Evolutionary conservation across 148 eudicot genomes (phyloP).

Genomic region (Chenopodium formosanum): DNA sequence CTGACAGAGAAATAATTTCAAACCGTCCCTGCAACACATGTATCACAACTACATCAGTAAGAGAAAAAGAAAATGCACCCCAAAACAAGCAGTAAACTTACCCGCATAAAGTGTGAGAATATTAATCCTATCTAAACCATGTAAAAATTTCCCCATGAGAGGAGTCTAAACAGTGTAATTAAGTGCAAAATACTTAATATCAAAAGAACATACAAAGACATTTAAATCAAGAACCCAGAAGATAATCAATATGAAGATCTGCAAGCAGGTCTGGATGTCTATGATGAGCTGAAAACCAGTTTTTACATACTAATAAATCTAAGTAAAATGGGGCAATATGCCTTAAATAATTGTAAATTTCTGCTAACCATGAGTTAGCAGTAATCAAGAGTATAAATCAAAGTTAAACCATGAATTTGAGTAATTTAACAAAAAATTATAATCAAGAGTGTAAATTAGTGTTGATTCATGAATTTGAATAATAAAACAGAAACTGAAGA

Average conservation of each 20-base stretch:
- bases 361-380: not conserved
- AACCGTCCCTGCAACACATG: slow-evolving; percentile 71
- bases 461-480: too few relatives aligned
- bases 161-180: not conserved
- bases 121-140: not conserved
- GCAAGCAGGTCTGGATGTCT: not conserved
- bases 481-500: not conserved
- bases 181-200: not conserved
- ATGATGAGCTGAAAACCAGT: not conserved
- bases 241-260: not conserved
- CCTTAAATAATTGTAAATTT: not conserved
- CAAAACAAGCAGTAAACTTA: not conserved
- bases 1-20: slow-evolving; percentile 86
- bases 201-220: not conserved
- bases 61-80: not conserved
- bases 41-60: not conserved
- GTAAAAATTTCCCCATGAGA: not conserved
- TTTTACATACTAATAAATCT: not conserved
- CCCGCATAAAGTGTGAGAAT: too few relatives aligned
- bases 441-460: not conserved
- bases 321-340: not conserved
- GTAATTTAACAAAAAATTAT: too few relatives aligned
- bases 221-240: not conserved
- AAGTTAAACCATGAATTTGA: not conserved
- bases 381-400: not conserved